Percentiles rank a stretch among this genome's conserved stretches.
These are phyloP conservation scores for Phytophthora constricta DNA, from an alignment of 352 stramenopile genomes.

Conservation along the genomic window DNA sequence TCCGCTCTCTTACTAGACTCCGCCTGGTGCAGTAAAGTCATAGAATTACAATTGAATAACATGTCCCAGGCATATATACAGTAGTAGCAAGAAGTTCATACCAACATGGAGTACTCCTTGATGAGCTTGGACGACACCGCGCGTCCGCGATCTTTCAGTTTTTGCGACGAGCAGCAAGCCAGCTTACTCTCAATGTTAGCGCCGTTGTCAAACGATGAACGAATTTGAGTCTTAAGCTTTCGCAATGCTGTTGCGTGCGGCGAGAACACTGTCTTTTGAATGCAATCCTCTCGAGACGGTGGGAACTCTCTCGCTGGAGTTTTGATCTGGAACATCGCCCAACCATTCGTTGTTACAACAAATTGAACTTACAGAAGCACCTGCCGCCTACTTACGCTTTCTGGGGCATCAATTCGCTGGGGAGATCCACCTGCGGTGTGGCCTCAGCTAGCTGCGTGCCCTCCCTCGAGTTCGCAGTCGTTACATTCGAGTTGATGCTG, in stretches of 20 bases:
- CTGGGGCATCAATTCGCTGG: conserved; percentile 76
- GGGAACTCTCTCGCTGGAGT: conserved; percentile 60
- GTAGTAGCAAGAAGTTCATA: no score
- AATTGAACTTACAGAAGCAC: background rate
- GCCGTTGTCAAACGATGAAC: conserved; percentile 54
- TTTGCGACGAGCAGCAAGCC: conserved; percentile 64
- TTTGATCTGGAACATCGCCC: conserved; percentile 61
- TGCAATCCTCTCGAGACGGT: conserved; percentile 65
- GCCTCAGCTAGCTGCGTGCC: conserved; percentile 81
- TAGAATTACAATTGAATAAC: background rate
- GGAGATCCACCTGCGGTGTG: conserved; percentile 76
- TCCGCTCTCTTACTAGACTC: conserved; percentile 87
- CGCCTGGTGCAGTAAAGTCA: conserved; percentile 31
- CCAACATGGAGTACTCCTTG: conserved; percentile 84
- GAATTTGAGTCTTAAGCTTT: conserved; percentile 55
- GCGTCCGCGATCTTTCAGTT: conserved; percentile 64
- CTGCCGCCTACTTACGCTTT: conserved; percentile 43
- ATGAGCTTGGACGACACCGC: conserved; percentile 77
- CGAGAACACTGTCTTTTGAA: conserved; percentile 77
- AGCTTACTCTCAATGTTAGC: conserved; percentile 54
- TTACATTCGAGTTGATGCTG: conserved; percentile 68
- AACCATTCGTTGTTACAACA: conserved; percentile 9
- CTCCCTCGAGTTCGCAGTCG: conserved; percentile 57
- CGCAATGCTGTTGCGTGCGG: conserved; percentile 65
- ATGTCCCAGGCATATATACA: background rate